Percentiles rank a stretch among this genome's conserved stretches.
Evolutionary conservation across 2,329 filamentous ascomycete genomes (phyloP).

Genomic region (Pyrenophora teres): DNA sequence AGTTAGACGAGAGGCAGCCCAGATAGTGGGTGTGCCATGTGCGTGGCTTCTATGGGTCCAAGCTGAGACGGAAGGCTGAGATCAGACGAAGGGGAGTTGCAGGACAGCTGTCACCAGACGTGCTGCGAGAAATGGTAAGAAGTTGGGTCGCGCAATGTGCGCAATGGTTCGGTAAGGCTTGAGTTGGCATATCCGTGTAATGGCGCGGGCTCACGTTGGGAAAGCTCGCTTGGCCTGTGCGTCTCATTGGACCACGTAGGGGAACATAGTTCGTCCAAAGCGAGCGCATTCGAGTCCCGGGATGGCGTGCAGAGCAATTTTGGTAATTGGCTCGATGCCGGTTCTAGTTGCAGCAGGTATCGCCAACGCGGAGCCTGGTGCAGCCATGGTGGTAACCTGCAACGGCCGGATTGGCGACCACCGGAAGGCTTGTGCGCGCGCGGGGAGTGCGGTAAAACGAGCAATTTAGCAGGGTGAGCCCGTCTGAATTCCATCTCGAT

Average conservation of each 20-base stretch:
- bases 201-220: slow-evolving; percentile 30
- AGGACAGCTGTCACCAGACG: slow-evolving; percentile 43
- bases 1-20: slow-evolving; percentile 33
- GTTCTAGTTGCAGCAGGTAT: slow-evolving; percentile 34
- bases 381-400: slow-evolving; percentile 30
- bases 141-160: slow-evolving; percentile 30
- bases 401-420: slow-evolving; percentile 21
- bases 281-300: slow-evolving; percentile 35
- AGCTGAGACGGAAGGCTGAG: slow-evolving; percentile 27
- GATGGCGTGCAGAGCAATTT: slow-evolving; percentile 20
- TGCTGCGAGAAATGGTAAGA: slow-evolving; percentile 25
- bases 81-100: slow-evolving; percentile 35
- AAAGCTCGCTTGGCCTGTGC: slow-evolving; percentile 32
- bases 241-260: slow-evolving; percentile 46
- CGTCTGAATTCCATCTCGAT: slow-evolving; percentile 22
- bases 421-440: slow-evolving; percentile 26
- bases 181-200: slow-evolving; percentile 35
- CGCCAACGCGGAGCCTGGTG: slow-evolving; percentile 30
- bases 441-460: slow-evolving; percentile 23
- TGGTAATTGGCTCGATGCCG: slow-evolving; percentile 34
- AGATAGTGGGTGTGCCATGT: slow-evolving; percentile 31
- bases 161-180: slow-evolving; percentile 39
- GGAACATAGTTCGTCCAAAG: slow-evolving; percentile 31
- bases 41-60: slow-evolving; percentile 38
- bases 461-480: slow-evolving; percentile 26